A percentile compares a stretch with the other conserved stretches of the same genome.
These are phyloP conservation scores for Trichoderma reesei DNA, from an alignment of 495 filamentous ascomycete genomes.

Conservation along the genomic window DNA sequence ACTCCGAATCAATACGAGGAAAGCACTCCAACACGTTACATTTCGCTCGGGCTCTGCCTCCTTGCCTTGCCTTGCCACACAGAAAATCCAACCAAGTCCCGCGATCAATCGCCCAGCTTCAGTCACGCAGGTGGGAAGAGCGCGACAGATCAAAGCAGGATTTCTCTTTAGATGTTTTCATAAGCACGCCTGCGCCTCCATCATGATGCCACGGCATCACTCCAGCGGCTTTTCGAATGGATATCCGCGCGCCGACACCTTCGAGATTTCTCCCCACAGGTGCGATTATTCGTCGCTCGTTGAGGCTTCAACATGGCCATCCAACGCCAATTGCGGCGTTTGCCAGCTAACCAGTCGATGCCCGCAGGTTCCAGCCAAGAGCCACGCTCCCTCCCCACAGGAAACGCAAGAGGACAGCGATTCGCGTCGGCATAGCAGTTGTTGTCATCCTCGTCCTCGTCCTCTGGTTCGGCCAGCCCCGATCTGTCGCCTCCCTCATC, in stretches of 20 bases:
- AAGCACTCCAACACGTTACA: background rate
- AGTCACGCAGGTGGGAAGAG: background rate
- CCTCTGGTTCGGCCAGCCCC: constrained; percentile 55
- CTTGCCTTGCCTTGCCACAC: background rate
- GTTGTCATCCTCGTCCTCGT: constrained; percentile 46
- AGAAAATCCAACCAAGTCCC: background rate
- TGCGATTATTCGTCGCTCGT: constrained; percentile 69
- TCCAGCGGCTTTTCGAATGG: constrained; percentile 66
- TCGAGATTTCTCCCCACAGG: constrained; percentile 87
- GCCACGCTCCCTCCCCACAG: constrained; percentile 59
- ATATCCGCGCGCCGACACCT: constrained; percentile 59
- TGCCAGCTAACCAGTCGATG: constrained; percentile 7
- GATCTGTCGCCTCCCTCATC: constrained; percentile 57
- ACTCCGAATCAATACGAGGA: background rate
- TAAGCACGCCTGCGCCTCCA: constrained; percentile 22
- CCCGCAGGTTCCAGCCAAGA: constrained; percentile 76
- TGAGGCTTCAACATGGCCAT: background rate
- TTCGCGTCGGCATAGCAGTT: constrained; percentile 48
- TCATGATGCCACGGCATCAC: constrained; percentile 50
- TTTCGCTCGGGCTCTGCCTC: background rate
- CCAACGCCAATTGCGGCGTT: background rate
- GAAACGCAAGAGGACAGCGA: constrained; percentile 62
- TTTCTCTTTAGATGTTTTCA: background rate
- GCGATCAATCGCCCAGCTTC: background rate
- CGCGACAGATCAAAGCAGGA: too few species aligned